Evolutionary conservation across 225 moss, liverwort and hornwort species (phyloP).

Genomic region (Anthoceros angustus): DNA sequence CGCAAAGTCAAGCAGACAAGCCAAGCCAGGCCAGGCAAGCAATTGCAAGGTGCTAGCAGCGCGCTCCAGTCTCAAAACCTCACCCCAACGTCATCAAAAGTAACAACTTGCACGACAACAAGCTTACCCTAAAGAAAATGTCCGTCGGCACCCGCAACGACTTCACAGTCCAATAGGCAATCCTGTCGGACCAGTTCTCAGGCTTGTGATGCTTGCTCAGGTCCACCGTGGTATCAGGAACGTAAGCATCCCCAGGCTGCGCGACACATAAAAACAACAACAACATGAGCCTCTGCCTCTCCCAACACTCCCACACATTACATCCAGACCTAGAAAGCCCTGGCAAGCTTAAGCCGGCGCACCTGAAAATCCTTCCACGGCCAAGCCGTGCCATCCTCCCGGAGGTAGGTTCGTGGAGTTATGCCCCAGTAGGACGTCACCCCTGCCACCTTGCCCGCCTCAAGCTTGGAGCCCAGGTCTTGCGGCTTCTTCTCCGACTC

Average conservation of each 20-base stretch:
- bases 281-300: background rate
- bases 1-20: no score
- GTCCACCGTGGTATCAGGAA: slow-evolving; percentile 34
- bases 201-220: slow-evolving; percentile 42
- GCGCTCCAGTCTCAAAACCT: background rate
- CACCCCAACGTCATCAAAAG: background rate
- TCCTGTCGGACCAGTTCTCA: slow-evolving; percentile 23
- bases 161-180: slow-evolving; percentile 51
- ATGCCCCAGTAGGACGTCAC: slow-evolving; percentile 78
- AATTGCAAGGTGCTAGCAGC: background rate
- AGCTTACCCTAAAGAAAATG: slow-evolving; percentile 60
- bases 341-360: slow-evolving; percentile 1
- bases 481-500: no score
- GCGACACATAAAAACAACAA: background rate
- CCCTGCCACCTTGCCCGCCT: slow-evolving; percentile 7
- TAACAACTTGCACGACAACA: background rate
- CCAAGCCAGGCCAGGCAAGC: no score
- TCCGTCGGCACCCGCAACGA: slow-evolving; percentile 43
- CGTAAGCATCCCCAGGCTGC: slow-evolving; percentile 70
- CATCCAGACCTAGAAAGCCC: background rate
- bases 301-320: no score
- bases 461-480: no score
- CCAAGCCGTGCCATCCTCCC: slow-evolving; percentile 85
- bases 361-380: slow-evolving; percentile 75
- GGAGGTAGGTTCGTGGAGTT: slow-evolving; percentile 20